Evolutionary conservation across 2,329 filamentous ascomycete species (phyloP), one percentile per base, ranked within the genome.

Genomic region (Curvularia sp.): DNA sequence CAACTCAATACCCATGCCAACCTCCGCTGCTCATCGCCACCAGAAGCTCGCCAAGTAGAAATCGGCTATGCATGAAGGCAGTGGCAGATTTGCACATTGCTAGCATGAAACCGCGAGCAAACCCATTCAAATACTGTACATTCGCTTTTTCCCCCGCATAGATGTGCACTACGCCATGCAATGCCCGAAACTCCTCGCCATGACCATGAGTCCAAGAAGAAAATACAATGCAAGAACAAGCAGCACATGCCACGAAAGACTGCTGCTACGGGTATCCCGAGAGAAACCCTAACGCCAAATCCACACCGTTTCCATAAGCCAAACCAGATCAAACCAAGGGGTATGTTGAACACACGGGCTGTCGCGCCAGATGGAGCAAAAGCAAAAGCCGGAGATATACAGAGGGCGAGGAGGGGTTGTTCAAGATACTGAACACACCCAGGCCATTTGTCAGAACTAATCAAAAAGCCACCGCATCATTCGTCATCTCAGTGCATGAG

Each of bases 161-260:
- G 58, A 61, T 54, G 49, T 57, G 56, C 49, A 49, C 60, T 62
- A 62, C 62, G 62, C 67, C 63, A 66, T 70, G 68, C 66, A 70
- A 70, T 71, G 67, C 63, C 69, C 62, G 41, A 55, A 70, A 72
- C 68, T 69, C 69, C 69, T 60, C 58, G 63, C 69, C 67, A 63
- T 68, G 60, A 65, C 55, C 57, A 54, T 65, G 59, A 60, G 63
- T 62, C 56, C 38, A 58, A 58, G 55, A 65, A 66, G 55, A 56
- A 64, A 61, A 61, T 64, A 62, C 62, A 68, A 69, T 66, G 67
- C 62, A 70, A 50, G 52, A 62, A 60, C 30, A 51, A 65, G 62
- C 61, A 58, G 63, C 57, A 66, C 55, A 52, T 55, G 58, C 56
- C 51, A 47, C 49, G 52, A 31, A 49, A 68, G 60, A 65, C 57